Percentiles rank a stretch among this genome's conserved stretches.
Evolutionary conservation across 2,329 filamentous ascomycete species (phyloP).

Genomic region (Stagonosporopsis cucurbitacearum): DNA sequence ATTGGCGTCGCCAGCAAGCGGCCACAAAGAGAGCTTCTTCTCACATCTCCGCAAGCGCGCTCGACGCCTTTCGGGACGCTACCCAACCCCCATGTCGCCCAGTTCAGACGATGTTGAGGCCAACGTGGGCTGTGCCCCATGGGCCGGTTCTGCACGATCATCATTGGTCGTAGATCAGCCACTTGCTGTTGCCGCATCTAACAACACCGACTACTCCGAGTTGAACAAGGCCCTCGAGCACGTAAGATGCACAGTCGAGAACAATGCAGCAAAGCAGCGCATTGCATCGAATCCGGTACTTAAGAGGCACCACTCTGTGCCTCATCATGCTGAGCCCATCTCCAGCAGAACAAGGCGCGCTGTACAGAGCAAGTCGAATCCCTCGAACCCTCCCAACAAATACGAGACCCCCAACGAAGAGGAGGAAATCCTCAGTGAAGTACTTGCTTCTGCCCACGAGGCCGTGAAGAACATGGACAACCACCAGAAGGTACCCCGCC

Average conservation of each 20-base stretch:
- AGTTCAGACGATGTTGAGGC: slow-evolving; percentile 87
- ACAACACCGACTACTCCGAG: slow-evolving; percentile 62
- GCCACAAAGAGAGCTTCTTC: slow-evolving; percentile 95
- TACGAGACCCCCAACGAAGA: slow-evolving; percentile 97
- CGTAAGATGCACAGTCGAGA: slow-evolving; percentile 65
- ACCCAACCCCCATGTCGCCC: slow-evolving; percentile 80
- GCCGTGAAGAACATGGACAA: slow-evolving; percentile 74
- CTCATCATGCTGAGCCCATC: slow-evolving; percentile 59
- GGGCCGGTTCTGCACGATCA: slow-evolving; percentile 78
- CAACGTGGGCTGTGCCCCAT: slow-evolving; percentile 89
- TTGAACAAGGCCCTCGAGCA: slow-evolving; percentile 67
- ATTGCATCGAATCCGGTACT: slow-evolving; percentile 55
- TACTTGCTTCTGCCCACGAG: slow-evolving; percentile 75
- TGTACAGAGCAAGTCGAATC: slow-evolving; percentile 71
- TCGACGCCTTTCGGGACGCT: slow-evolving; percentile 87
- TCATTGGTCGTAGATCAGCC: slow-evolving; percentile 74
- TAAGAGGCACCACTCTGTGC: slow-evolving; percentile 58
- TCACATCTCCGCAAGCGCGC: slow-evolving; percentile 95
- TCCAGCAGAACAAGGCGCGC: slow-evolving; percentile 82
- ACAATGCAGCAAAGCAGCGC: slow-evolving; percentile 45
- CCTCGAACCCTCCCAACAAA: slow-evolving; percentile 77
- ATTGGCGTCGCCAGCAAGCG: slow-evolving; percentile 76
- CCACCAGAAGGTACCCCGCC: slow-evolving; percentile 54
- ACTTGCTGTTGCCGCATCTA: slow-evolving; percentile 55
- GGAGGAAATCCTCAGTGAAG: slow-evolving; percentile 93